Conservation (phyloP, 345 rosid genomes). For the Lepidium aucheri region DNA sequence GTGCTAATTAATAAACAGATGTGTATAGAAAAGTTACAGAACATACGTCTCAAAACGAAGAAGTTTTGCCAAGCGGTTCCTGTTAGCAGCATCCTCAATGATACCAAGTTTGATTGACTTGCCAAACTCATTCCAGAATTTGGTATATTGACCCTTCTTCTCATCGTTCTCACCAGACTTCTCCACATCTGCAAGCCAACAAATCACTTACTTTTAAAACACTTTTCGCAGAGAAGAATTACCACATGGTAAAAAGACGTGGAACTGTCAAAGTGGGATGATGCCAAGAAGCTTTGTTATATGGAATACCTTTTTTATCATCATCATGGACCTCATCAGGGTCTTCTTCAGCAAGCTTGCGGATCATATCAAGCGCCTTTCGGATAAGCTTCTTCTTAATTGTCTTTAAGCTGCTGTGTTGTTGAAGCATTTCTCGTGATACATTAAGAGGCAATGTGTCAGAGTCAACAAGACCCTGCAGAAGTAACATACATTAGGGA, state of each 20-base stretch:
- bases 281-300: not conserved
- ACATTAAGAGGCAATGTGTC: constrained; percentile 92
- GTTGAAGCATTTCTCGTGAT: constrained; percentile 98
- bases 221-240: not conserved
- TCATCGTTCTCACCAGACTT: constrained; percentile 54
- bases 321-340: constrained; percentile 70
- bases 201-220: not conserved
- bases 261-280: not conserved
- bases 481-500: constrained; percentile 9
- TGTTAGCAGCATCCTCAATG: constrained; percentile 90
- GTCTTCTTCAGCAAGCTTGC: constrained; percentile 85
- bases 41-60: constrained; percentile 83
- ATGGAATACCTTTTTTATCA: constrained; percentile 59
- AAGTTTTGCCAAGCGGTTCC: constrained; percentile 89
- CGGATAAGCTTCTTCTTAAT: constrained; percentile 96
- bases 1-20: not conserved
- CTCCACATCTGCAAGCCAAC: constrained; percentile 44
- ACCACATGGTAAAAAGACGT: not conserved
- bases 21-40: not conserved
- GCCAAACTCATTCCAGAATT: constrained; percentile 98
- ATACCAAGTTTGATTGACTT: constrained; percentile 94
- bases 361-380: constrained; percentile 94
- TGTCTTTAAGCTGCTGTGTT: constrained; percentile 90
- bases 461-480: constrained; percentile 98
- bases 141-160: constrained; percentile 84